These are phyloP conservation scores for Neofusicoccum laricinum DNA, from an alignment of 2,329 filamentous ascomycete species.

Conservation along the genomic window DNA sequence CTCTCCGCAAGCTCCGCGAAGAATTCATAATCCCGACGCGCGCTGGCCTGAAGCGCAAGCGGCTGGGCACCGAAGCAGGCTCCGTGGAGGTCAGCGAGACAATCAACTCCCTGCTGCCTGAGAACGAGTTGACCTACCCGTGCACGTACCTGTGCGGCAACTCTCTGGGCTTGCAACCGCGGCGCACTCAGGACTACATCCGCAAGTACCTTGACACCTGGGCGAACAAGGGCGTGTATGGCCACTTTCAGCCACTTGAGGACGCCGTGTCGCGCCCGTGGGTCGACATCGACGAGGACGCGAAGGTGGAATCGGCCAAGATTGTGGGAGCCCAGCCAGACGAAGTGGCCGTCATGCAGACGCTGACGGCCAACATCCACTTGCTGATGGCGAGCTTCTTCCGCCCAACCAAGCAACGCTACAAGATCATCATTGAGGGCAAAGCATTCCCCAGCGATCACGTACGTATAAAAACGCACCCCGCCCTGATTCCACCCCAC, in stretches of 20 bases:
- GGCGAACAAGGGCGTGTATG: slow-evolving; percentile 79
- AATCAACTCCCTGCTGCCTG: slow-evolving; percentile 12
- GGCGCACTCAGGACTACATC: slow-evolving; percentile 62
- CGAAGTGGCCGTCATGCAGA: slow-evolving; percentile 87
- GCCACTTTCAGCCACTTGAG: slow-evolving; percentile 70
- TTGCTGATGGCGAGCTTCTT: slow-evolving; percentile 84
- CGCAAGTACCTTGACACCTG: slow-evolving; percentile 76
- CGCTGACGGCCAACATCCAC: slow-evolving; percentile 77
- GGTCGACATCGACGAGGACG: slow-evolving; percentile 75
- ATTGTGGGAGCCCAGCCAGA: slow-evolving; percentile 70
- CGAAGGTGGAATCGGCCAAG: slow-evolving; percentile 65
- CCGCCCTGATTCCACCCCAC: background rate
- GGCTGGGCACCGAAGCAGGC: slow-evolving; percentile 24
- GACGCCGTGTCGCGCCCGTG: slow-evolving; percentile 69
- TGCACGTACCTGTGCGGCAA: slow-evolving; percentile 86
- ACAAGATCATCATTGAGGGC: slow-evolving; percentile 85
- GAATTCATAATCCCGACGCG: slow-evolving; percentile 78
- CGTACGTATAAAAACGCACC: slow-evolving; percentile 42
- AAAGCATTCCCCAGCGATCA: slow-evolving; percentile 89
- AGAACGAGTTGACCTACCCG: slow-evolving; percentile 31
- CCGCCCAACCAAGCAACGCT: slow-evolving; percentile 59
- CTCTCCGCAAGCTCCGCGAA: slow-evolving; percentile 47
- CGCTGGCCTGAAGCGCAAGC: slow-evolving; percentile 64
- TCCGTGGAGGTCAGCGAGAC: background rate
- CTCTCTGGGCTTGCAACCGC: slow-evolving; percentile 81